Evolutionary conservation across 2,329 filamentous ascomycete species (phyloP).

Genomic region (Fusarium sp.): DNA sequence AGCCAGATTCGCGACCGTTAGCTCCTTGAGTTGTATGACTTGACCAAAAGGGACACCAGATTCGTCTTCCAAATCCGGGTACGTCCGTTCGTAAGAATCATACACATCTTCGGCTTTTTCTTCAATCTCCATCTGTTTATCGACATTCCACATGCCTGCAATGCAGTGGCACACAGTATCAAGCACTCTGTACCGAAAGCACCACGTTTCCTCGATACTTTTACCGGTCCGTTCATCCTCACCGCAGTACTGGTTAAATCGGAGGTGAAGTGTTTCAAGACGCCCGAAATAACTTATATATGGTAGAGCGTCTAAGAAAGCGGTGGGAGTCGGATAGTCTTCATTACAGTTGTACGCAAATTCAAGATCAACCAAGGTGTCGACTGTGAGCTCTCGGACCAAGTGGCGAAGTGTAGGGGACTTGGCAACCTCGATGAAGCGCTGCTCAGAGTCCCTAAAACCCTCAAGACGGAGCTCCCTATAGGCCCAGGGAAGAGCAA

Average conservation of each 20-base stretch:
- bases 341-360: not conserved
- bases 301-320: conserved; percentile 26
- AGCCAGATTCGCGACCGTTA: conserved; percentile 28
- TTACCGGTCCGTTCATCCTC: not conserved
- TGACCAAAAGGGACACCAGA: not conserved
- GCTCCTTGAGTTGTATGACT: conserved; percentile 23
- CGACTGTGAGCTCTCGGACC: conserved; percentile 29
- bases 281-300: conserved; percentile 19
- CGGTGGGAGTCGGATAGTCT: not conserved
- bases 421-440: conserved; percentile 31
- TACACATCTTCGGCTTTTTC: not conserved
- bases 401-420: conserved; percentile 24
- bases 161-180: conserved; percentile 32
- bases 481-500: conserved; percentile 2
- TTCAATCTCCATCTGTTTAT: conserved; percentile 19
- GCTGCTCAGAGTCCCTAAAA: conserved; percentile 5
- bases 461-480: conserved; percentile 5
- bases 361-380: conserved; percentile 23
- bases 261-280: conserved; percentile 15
- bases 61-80: conserved; percentile 1
- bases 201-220: conserved; percentile 15
- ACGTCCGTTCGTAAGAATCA: not conserved
- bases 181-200: conserved; percentile 20
- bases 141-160: conserved; percentile 19
- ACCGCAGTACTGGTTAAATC: conserved; percentile 22